Conservation (phyloP, 352 stramenopile genomes). For the Phytophthora ramorum region DNA sequence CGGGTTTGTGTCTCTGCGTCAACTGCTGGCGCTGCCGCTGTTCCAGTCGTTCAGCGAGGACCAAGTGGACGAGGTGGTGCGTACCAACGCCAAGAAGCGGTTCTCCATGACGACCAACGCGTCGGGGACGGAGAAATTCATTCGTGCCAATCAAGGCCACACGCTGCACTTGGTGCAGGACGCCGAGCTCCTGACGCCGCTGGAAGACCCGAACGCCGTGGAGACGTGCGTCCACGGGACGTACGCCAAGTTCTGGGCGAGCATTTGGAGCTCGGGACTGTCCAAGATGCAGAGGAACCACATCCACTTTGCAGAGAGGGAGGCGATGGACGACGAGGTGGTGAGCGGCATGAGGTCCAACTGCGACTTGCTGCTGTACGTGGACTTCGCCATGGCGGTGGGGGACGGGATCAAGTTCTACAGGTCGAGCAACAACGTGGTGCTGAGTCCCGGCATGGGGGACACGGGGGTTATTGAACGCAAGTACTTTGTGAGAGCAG, state of each 20-base stretch:
- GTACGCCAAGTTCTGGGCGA: constrained; percentile 73
- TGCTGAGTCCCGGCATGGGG: constrained; percentile 67
- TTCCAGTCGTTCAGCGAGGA: constrained; percentile 59
- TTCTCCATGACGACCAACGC: constrained; percentile 74
- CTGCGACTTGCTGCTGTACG: constrained; percentile 80
- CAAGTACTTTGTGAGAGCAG: constrained; percentile 70
- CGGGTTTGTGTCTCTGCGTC: constrained; percentile 63
- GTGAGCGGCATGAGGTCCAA: constrained; percentile 80
- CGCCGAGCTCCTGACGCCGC: constrained; percentile 69
- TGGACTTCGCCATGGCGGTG: constrained; percentile 67
- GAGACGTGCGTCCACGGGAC: constrained; percentile 80
- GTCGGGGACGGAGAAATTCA: constrained; percentile 47
- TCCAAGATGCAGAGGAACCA: constrained; percentile 88
- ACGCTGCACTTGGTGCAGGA: constrained; percentile 71
- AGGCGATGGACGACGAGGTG: constrained; percentile 59
- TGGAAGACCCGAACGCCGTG: constrained; percentile 57
- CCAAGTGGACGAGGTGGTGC: constrained; percentile 75
- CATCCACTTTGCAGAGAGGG: constrained; percentile 81
- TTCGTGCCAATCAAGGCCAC: constrained; percentile 88
- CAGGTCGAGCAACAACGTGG: constrained; percentile 86
- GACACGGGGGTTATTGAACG: constrained; percentile 56
- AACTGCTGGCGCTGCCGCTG: constrained; percentile 61
- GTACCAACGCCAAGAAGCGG: constrained; percentile 74
- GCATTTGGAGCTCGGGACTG: constrained; percentile 63
- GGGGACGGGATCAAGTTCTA: constrained; percentile 82